Percentiles rank a stretch among this genome's conserved stretches.
phyloP scores from a whole-genome alignment of 202 grass and related monocot genomes.

The Thinopyrum obtusiflorum region DNA sequence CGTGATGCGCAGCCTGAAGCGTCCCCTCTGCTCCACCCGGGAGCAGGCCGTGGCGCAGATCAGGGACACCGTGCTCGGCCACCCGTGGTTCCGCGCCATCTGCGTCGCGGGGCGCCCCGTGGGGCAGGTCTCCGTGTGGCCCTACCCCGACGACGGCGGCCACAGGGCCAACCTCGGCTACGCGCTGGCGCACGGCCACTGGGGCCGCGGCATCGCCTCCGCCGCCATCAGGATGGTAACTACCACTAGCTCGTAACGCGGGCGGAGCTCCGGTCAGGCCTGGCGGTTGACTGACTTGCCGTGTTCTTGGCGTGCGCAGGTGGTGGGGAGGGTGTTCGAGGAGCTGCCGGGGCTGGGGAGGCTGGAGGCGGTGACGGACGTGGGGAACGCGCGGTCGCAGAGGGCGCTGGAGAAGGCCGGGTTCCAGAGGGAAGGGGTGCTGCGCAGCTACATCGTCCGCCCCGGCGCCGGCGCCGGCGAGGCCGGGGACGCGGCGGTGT shows the following conservation, averaged over 20 bases:
- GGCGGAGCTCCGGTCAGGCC: no score
- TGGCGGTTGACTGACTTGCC: background rate
- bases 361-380: constrained; percentile 61
- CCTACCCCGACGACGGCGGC: constrained; percentile 33
- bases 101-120: constrained; percentile 44
- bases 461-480: background rate
- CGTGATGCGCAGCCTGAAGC: constrained; percentile 59
- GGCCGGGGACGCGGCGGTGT: constrained; percentile 43
- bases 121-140: constrained; percentile 48
- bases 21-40: constrained; percentile 22
- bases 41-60: constrained; percentile 48
- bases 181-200: constrained; percentile 38
- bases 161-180: constrained; percentile 56
- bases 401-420: constrained; percentile 64
- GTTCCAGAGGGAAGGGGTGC: constrained; percentile 50
- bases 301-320: constrained; percentile 10
- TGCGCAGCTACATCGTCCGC: constrained; percentile 41
- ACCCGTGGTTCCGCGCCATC: constrained; percentile 59
- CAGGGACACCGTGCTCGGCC: constrained; percentile 43
- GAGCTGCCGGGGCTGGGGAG: constrained; percentile 49
- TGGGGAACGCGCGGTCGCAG: constrained; percentile 59
- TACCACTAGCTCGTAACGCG: no score
- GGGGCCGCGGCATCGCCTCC: constrained; percentile 49
- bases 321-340: constrained; percentile 40
- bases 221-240: constrained; percentile 40